Base-by-base conservation (phyloP, 2,329 filamentous ascomycete genomes). In the Huntiella savannae region DNA sequence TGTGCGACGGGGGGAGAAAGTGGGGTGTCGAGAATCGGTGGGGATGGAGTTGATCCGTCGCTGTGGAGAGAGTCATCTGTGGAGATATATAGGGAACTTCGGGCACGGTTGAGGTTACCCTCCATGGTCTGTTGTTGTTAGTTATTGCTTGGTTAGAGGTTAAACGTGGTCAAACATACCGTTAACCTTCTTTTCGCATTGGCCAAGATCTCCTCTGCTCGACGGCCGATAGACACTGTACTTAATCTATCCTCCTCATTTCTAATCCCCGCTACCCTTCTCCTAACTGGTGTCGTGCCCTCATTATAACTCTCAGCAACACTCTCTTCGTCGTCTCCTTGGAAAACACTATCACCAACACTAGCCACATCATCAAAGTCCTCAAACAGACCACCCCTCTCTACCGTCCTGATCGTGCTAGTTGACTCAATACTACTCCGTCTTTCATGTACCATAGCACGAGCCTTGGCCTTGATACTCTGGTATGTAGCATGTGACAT, bases 151-250 rank as follows among this genome's bases (percentile, higher is more conserved):
- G 39, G 42, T 17, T n/a, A 5, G 13, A 28, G 33, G 10, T 46
- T 33, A 19, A 3, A 19, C 4, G 17, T 19, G 17, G 4, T 19
- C 17, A 19, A 19, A 63, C 82, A 60, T 69, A 92, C 85, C 57
- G 83, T 91, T 51, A 96, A 68, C 54, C 86, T 73, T 59, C 77
- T 79, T 64, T 95, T 95, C 32, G 88, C 88, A 62, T 93, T 94
- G 47, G 86, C 84, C 47, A 96, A 69, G 57, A 95, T 95, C 56
- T 87, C 70, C 58, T 95, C 87, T 1, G 87, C 87, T 55, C 85
- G 75, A 53, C 79, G 78, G 59, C 84, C 88, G 52, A 93, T 63
- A 17, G 82, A 77, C 12, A 72, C 77, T 42, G 82, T 83, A 3
- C 83, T 83, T 55, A 79, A 75, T 39, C 70, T 68, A 47, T 81